Evolutionary conservation across 441 rosid species (phyloP).

Genomic region (Brassica balearica): DNA sequence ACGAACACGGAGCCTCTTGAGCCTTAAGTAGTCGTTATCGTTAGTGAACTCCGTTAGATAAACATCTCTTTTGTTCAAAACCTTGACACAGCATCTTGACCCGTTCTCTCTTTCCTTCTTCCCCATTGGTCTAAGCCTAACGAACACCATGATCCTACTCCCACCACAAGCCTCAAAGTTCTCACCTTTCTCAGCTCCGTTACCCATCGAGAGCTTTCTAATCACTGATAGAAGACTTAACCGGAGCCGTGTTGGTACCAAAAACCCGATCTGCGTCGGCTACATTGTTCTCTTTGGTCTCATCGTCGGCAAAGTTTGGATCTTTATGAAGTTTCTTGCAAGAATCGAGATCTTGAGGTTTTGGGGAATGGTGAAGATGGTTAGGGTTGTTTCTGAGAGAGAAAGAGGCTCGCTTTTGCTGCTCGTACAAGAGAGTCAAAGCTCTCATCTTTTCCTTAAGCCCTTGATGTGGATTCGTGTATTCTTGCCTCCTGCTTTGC

Average conservation of each 20-base stretch:
- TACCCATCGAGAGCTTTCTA: constrained; percentile 78
- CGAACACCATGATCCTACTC: constrained; percentile 80
- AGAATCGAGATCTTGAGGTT: constrained; percentile 57
- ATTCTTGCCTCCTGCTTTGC: constrained; percentile 52
- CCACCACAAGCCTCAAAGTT: constrained; percentile 44
- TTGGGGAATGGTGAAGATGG: constrained; percentile 46
- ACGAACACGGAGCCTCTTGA: constrained; percentile 86
- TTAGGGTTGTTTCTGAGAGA: constrained; percentile 50
- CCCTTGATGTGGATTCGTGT: constrained; percentile 70
- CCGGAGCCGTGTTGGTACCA: constrained; percentile 58
- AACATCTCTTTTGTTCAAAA: constrained; percentile 82
- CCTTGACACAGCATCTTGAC: constrained; percentile 76
- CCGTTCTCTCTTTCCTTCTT: constrained; percentile 91
- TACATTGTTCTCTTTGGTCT: constrained; percentile 69
- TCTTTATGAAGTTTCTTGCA: constrained; percentile 51
- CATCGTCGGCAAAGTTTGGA: constrained; percentile 46
- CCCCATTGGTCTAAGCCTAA: constrained; percentile 93
- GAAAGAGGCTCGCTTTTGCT: constrained; percentile 73
- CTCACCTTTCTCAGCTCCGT: constrained; percentile 56
- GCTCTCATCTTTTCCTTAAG: constrained; percentile 83
- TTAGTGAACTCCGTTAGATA: constrained; percentile 81
- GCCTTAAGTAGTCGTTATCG: constrained; percentile 86
- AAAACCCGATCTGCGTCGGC: constrained; percentile 57
- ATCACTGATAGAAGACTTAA: constrained; percentile 57
- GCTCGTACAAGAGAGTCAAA: constrained; percentile 77